Base-by-base conservation (phyloP, 2,329 filamentous ascomycete genomes). In the Pleurostoma richardsiae region DNA sequence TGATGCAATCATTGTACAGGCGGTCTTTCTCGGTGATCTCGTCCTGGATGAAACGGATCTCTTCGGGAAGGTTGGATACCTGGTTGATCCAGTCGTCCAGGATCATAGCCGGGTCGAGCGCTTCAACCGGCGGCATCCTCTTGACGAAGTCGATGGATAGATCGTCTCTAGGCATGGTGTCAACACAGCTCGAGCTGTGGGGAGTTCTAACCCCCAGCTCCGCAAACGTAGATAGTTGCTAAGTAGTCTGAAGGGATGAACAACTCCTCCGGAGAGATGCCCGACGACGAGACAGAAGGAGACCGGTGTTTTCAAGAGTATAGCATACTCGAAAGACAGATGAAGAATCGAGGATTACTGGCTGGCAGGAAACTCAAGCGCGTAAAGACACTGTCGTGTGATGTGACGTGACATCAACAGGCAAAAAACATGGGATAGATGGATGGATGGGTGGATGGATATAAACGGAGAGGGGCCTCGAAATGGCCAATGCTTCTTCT, bases 1-100 rank as follows among this genome's bases (percentile, higher is more conserved):
- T 76, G 49, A 84, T 72, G 61, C 85, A 84, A 42, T 88, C 83
- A 59, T 80, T 73, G 55, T 88, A 86, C 53, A 82, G 76, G 43
- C 80, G 77, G 62, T 95, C 88, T 65, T 91, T 92, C 62, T 88
- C 85, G 59, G 83, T 76, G 52, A 92, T 88, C 67, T 94, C 88
- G 61, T 91, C 88, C 59, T 91, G 85, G 52, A 92, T 77, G 69
- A 91, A 90, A 26, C 85, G 83, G 49, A 94, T 83, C 67, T 94
- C 88, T 52, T 88, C 86, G 51, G 88, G 88, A 29, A 92, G 75
- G 59, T 94, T 94, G 57, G 86, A 83, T 26, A 86, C 85, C 67
- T 72, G 76, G 62, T 85, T 82, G 61, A 85, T 81, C 74, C 86
- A 91, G 64, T 90, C 86, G 64, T 92, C 87, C 56, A 91, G 79